Conservation (phyloP, 805 yeast genomes). For the Teunomyces lycoperdinae region DNA sequence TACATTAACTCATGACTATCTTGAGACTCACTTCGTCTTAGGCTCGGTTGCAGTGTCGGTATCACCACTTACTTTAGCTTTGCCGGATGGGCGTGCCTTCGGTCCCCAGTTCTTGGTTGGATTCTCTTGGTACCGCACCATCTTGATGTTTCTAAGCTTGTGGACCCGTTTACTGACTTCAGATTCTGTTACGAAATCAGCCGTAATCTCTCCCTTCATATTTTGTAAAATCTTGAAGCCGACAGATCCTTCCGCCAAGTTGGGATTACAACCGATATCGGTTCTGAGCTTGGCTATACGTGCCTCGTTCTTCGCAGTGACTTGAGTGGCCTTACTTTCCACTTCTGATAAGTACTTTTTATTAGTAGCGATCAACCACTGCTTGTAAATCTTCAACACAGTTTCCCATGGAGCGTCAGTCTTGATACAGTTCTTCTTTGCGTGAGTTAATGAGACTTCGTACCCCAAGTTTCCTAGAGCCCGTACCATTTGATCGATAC, state of each 20-base stretch:
- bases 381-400: slow-evolving; percentile 68
- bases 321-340: slow-evolving; percentile 12
- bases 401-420: slow-evolving; percentile 86
- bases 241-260: slow-evolving; percentile 38
- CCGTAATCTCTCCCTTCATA: slow-evolving; percentile 30
- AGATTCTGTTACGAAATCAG: slow-evolving; percentile 53
- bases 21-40: not conserved
- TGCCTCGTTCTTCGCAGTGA: slow-evolving; percentile 5
- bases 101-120: slow-evolving; percentile 99
- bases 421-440: slow-evolving; percentile 79
- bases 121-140: slow-evolving; percentile 86
- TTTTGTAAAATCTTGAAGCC: slow-evolving; percentile 57
- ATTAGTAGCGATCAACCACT: slow-evolving; percentile 47
- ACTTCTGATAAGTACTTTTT: slow-evolving; percentile 22
- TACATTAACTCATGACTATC: not conserved
- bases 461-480: slow-evolving; percentile 86
- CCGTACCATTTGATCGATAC: slow-evolving; percentile 65
- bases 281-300: slow-evolving; percentile 22
- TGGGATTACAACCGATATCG: slow-evolving; percentile 37
- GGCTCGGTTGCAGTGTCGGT: not conserved
- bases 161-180: slow-evolving; percentile 56
- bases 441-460: slow-evolving; percentile 83
- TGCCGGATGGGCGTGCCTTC: slow-evolving; percentile 62
- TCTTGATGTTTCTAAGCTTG: slow-evolving; percentile 66
- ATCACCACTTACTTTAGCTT: not conserved